A percentile compares a stretch with the other conserved stretches of the same genome.
Conservation (phyloP, 1,284 basidiomycete species). For the Coniferiporia sulphurascens region DNA sequence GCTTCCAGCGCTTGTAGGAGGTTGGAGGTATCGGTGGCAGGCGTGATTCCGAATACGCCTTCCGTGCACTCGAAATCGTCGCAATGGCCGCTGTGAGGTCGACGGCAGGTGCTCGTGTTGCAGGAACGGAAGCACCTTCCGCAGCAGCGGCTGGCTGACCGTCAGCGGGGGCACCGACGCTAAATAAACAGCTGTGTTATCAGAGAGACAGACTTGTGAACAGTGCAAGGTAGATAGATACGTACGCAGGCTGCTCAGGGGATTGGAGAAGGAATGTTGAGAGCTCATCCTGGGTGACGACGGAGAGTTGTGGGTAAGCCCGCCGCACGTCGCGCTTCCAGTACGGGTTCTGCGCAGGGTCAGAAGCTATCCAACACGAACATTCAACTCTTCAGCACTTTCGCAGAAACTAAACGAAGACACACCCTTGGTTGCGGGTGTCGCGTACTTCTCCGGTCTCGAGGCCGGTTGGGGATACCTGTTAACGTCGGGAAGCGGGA, state of each 20-base stretch:
- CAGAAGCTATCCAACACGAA: constrained; percentile 51
- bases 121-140: constrained; percentile 39
- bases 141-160: constrained; percentile 36
- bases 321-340: constrained; percentile 93
- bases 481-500: constrained; percentile 72
- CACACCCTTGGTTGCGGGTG: constrained; percentile 82
- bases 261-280: constrained; percentile 81
- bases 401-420: constrained; percentile 18
- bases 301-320: constrained; percentile 83
- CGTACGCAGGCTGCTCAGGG: constrained; percentile 62
- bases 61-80: constrained; percentile 52
- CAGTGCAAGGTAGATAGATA: constrained; percentile 17
- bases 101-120: constrained; percentile 37
- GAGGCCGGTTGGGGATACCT: constrained; percentile 86
- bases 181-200: constrained; percentile 29
- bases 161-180: constrained; percentile 51
- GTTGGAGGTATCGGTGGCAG: constrained; percentile 71
- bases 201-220: background rate
- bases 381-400: constrained; percentile 1
- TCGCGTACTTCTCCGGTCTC: constrained; percentile 79
- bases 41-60: constrained; percentile 58
- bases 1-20: constrained; percentile 66
- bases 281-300: constrained; percentile 77
- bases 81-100: constrained; percentile 70
- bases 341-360: constrained; percentile 83